These are phyloP conservation scores for Trichoderma atrobrunneum DNA, from an alignment of 2,329 filamentous ascomycete genomes.

Conservation along the genomic window DNA sequence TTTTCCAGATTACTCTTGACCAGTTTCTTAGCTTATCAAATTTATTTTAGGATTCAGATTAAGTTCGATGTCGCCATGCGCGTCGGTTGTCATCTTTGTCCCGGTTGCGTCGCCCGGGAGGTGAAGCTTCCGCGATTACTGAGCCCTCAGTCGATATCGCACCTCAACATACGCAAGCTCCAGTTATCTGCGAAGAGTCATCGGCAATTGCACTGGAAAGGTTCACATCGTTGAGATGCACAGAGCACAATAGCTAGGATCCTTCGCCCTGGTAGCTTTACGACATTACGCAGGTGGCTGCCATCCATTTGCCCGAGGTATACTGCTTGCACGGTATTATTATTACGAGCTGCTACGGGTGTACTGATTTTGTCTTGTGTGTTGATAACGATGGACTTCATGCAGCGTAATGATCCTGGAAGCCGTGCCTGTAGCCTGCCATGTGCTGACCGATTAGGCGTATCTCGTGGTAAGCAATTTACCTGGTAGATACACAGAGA, in stretches of 20 bases:
- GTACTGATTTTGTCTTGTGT: not conserved
- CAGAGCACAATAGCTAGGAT: not conserved
- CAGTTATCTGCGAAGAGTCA: not conserved
- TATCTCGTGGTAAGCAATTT: not conserved
- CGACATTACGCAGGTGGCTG: not conserved
- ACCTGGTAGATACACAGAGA: not conserved
- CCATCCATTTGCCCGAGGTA: not conserved
- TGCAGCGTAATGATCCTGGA: not conserved
- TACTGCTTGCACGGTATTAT: not conserved
- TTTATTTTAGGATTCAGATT: not conserved
- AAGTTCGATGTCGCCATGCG: not conserved
- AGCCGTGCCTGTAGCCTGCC: not conserved
- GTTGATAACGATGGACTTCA: not conserved
- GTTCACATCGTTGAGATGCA: not conserved
- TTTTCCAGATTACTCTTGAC: not conserved
- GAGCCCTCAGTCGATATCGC: not conserved
- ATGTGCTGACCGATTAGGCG: not conserved
- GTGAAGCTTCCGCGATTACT: not conserved
- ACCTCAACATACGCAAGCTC: not conserved
- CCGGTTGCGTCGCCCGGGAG: not conserved
- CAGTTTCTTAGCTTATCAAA: not conserved
- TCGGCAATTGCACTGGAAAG: rapidly evolving
- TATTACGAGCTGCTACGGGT: not conserved
- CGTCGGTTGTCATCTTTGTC: not conserved
- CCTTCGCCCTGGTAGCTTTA: not conserved